These are phyloP conservation scores for Borovskyia barvae DNA, from an alignment of 208 protist species.

Conservation along the genomic window DNA sequence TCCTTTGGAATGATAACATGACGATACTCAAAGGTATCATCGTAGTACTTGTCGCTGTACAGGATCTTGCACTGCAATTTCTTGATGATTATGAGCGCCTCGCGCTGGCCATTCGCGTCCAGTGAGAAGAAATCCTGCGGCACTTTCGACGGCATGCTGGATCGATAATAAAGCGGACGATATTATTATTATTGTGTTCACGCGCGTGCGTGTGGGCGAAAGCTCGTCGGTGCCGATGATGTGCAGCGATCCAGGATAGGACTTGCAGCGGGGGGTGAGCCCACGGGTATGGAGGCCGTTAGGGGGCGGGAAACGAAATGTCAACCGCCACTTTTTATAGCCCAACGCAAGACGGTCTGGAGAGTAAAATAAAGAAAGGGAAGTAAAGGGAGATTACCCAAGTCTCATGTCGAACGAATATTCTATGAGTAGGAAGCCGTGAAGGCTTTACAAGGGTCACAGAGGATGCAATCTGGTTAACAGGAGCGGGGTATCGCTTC, in stretches of 20 bases:
- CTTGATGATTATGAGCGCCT: conserved; percentile 73
- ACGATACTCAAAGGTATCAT: conserved; percentile 95
- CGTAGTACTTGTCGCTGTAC: conserved; percentile 97
- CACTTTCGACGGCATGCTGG: conserved; percentile 32
- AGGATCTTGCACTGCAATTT: conserved; percentile 89
- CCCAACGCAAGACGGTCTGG: neutral
- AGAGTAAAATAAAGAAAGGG: neutral
- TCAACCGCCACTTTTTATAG: neutral
- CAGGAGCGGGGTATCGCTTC: too few relatives aligned
- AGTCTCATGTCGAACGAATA: neutral
- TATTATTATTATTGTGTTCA: conserved; percentile 3
- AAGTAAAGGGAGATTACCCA: conserved; percentile 2
- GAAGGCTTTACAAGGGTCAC: too few relatives aligned
- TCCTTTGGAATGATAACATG: conserved; percentile 98
- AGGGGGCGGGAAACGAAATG: too few relatives aligned
- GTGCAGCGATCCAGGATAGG: too few relatives aligned
- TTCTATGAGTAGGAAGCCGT: too few relatives aligned
- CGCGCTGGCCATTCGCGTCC: conserved; percentile 62
- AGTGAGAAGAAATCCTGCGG: conserved; percentile 81
- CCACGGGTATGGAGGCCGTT: too few relatives aligned
- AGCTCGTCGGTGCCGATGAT: too few relatives aligned
- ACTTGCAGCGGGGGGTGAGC: too few relatives aligned
- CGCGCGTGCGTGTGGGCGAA: too few relatives aligned
- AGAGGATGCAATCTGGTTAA: too few relatives aligned
- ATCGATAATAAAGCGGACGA: conserved; percentile 1